Percentiles rank a stretch among this genome's conserved stretches.
Conservation (phyloP, 2,329 filamentous ascomycete genomes). For the Phialophora verrucosa region DNA sequence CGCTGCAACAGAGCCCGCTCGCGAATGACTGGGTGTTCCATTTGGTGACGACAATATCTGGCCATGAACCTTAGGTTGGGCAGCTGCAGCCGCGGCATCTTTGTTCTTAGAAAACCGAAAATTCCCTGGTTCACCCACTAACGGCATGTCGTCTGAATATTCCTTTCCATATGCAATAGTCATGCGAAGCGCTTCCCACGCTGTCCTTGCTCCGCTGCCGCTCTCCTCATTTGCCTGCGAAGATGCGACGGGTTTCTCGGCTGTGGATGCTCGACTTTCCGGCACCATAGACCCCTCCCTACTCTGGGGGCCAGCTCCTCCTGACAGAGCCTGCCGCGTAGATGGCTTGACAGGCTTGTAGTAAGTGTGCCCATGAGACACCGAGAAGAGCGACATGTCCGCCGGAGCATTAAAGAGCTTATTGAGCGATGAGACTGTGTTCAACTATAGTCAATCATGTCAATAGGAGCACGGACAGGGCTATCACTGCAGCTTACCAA, state of each 20-base stretch:
- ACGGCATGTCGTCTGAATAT: constrained; percentile 68
- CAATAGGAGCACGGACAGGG: background rate
- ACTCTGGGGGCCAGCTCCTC: constrained; percentile 49
- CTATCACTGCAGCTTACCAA: constrained; percentile 51
- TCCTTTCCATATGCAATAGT: constrained; percentile 63
- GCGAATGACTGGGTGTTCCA: constrained; percentile 27
- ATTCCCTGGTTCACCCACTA: constrained; percentile 67
- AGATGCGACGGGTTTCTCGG: constrained; percentile 16
- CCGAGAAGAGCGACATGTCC: constrained; percentile 62
- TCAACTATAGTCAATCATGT: constrained; percentile 50
- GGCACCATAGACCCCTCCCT: constrained; percentile 57
- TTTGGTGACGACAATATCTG: background rate
- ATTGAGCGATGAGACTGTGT: constrained; percentile 61
- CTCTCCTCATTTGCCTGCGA: constrained; percentile 26
- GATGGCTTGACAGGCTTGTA: constrained; percentile 51
- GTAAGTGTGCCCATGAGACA: constrained; percentile 66
- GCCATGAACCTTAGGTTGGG: constrained; percentile 23
- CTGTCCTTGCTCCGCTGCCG: constrained; percentile 46
- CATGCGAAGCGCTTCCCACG: constrained; percentile 57
- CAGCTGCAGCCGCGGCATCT: constrained; percentile 36
- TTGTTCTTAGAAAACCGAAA: constrained; percentile 60
- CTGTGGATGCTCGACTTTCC: constrained; percentile 38
- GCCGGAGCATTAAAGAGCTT: constrained; percentile 61
- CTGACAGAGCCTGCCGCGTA: constrained; percentile 39
- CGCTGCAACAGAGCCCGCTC: constrained; percentile 29